Evolutionary conservation across 345 rosid species (phyloP).

Genomic region (Arabidopsis thaliana): TAIR10.1 NC_003074.8:10046501-10047000

Average conservation of each 20-base stretch:
- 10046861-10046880: conserved; percentile 19
- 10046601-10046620: conserved; percentile 14
- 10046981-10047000: too few relatives aligned
- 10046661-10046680: conserved; percentile 1
- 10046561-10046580: conserved; percentile 17
- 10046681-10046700: neutral
- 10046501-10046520: conserved; percentile 35
- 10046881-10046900: conserved; percentile 23
- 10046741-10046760: conserved; percentile 10
- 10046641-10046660: conserved; percentile 31
- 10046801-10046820: neutral
- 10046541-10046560: conserved; percentile 23
- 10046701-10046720: neutral
- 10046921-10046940: neutral
- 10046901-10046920: conserved; percentile 44
- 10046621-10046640: conserved; percentile 27
- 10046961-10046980: neutral
- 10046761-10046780: neutral
- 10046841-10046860: conserved; percentile 50
- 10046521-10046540: conserved; percentile 19
- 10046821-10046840: conserved; percentile 49
- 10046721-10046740: neutral
- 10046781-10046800: neutral
- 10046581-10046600: conserved; percentile 14
- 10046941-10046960: neutral